Base-by-base conservation (phyloP, 345 rosid species). In the Boechera divaricarpa region DNA sequence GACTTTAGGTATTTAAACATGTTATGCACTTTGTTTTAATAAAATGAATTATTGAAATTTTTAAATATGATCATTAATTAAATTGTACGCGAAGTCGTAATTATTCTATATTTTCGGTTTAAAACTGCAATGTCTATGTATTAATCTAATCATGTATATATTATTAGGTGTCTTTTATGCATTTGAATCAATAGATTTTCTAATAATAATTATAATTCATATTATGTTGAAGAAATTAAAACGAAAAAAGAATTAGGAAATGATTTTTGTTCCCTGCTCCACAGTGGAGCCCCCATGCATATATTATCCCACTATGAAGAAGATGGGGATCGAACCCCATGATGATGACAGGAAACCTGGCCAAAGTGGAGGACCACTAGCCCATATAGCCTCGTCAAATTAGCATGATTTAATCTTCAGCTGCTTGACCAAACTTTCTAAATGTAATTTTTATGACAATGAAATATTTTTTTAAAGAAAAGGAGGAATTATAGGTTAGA, bases 371-470 rank as follows among this genome's bases (percentile, higher is more conserved):
- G 42, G 11, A 58, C 63, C 39, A 35, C 42, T 33, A 21, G 13
- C 44, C 63, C 31, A n/a, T 32, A 8, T 57, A 35, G 62, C 3
- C 41, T 57, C 41, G 11, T 59, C 15, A 59, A 35, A 16, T 16
- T 59, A 59, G 63, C 63, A 33, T 58, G 28, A 38, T 33, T 42
- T 16, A 4, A 16, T 7, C 10, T 59, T 47, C 24, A 59, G 67
- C 48, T 48, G 10, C 2, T 36, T 60, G 28, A 71, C 38, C 57
- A 59, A 35, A 48, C 75, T 48, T 70, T 49, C 32, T 26, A 24
- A 13, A 60, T 72, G 51, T 39, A 51, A 29, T 29, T 48, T 48
- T n/a, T 38, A 60, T n/a, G 45, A 58, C 65, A 35, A 32, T 5
- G 24, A 7, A 4, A 15, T 57, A 7, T 39, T 39, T 8, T 28